phyloP scores from a whole-genome alignment of 306 rosid genomes.

The Ziziphus jujuba region DNA sequence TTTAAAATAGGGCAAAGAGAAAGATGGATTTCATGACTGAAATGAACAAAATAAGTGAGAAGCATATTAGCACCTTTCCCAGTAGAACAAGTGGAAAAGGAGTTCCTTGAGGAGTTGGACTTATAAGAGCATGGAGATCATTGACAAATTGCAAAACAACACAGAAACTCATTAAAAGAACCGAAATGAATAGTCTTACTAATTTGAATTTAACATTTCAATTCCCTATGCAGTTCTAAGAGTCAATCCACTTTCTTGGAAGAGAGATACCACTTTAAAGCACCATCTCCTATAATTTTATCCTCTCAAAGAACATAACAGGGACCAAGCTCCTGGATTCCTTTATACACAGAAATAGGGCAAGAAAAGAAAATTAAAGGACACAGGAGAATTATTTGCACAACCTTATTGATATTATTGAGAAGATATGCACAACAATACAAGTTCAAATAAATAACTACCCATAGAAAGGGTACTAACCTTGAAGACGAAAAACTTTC shows the following conservation, averaged over 20 bases:
- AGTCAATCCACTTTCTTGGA: background rate
- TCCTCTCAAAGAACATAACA: background rate
- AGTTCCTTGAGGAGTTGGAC: constrained; percentile 79
- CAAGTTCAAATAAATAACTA: too few relatives aligned
- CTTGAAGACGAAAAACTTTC: constrained; percentile 97
- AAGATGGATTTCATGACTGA: too few relatives aligned
- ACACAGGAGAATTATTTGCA: background rate
- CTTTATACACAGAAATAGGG: background rate
- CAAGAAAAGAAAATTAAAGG: background rate
- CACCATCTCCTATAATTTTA: background rate
- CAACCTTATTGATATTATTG: too few relatives aligned
- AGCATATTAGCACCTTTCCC: constrained; percentile 65
- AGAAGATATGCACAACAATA: too few relatives aligned
- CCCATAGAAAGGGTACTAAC: constrained; percentile 35
- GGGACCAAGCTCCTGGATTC: background rate
- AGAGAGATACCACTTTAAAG: background rate
- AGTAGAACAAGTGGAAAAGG: constrained; percentile 76
- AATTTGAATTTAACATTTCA: constrained; percentile 4
- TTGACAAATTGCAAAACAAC: constrained; percentile 73
- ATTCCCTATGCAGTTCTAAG: background rate
- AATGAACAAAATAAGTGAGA: background rate
- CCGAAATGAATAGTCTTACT: background rate
- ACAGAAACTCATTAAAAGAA: constrained; percentile 17
- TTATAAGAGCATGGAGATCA: constrained; percentile 79
- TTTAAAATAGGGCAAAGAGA: too few relatives aligned